A percentile compares a stretch with the other conserved stretches of the same genome.
These are phyloP conservation scores for Hawksworthiomyces lignivorus DNA, from an alignment of 2,329 filamentous ascomycete species.

Conservation along the genomic window DNA sequence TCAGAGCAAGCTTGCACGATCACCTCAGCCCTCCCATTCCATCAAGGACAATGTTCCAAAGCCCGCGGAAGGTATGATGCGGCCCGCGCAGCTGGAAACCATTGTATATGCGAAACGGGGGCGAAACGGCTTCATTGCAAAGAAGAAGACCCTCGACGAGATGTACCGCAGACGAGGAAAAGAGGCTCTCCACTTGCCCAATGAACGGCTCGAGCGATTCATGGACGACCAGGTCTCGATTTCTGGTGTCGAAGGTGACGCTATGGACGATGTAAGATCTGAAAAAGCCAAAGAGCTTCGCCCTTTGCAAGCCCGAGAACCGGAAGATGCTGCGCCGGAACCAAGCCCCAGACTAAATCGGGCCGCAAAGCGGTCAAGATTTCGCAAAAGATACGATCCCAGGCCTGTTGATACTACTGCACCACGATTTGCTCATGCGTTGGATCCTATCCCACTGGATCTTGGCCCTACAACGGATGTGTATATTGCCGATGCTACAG, in stretches of 20 bases:
- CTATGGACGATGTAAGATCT: neutral
- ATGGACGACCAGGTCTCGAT: conserved; percentile 7
- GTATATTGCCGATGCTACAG: neutral
- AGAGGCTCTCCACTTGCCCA: conserved; percentile 17
- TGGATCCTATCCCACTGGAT: conserved; percentile 39
- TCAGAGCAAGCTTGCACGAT: conserved; percentile 9
- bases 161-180: conserved; percentile 37
- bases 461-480: neutral
- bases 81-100: conserved; percentile 50
- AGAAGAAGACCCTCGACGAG: conserved; percentile 48
- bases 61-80: neutral
- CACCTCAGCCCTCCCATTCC: neutral
- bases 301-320: neutral
- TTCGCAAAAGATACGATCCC: conserved; percentile 37
- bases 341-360: too few species aligned
- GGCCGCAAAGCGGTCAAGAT: conserved; percentile 25
- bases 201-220: conserved; percentile 29
- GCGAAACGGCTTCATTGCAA: conserved; percentile 36
- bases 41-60: neutral
- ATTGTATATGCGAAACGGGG: conserved; percentile 25
- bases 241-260: neutral
- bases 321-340: too few species aligned
- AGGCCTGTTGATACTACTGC: conserved; percentile 39
- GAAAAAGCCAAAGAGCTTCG: neutral
- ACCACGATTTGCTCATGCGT: conserved; percentile 44